phyloP scores from a whole-genome alignment of 192 early-diverging fungal genomes.

The Coemansia furcata region DNA sequence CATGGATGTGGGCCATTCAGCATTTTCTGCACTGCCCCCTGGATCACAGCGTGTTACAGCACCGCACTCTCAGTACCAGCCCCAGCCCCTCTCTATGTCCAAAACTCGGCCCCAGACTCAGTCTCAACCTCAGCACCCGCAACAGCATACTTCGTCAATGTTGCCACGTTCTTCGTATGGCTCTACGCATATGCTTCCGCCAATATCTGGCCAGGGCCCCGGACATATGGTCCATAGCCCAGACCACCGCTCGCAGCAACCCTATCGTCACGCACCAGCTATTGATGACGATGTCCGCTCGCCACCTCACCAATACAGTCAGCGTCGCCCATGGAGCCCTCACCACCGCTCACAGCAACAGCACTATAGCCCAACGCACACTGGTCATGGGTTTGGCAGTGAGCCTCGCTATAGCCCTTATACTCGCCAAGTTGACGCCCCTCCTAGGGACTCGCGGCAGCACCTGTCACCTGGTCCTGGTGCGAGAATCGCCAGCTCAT shows the following conservation, averaged over 20 bases:
- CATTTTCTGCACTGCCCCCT: neutral
- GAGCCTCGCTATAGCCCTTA: constrained; percentile 49
- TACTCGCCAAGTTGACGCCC: constrained; percentile 23
- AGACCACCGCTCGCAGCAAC: constrained; percentile 10
- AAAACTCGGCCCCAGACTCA: constrained; percentile 4
- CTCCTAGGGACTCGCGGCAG: constrained; percentile 31
- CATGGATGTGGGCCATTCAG: neutral
- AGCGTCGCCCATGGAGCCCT: constrained; percentile 50
- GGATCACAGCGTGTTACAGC: neutral
- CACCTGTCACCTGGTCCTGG: constrained; percentile 19
- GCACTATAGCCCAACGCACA: constrained; percentile 31
- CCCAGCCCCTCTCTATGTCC: neutral
- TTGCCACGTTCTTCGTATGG: constrained; percentile 6
- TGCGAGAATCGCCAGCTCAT: constrained; percentile 5
- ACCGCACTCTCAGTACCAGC: constrained; percentile 10
- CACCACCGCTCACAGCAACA: constrained; percentile 40
- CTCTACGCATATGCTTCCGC: constrained; percentile 12
- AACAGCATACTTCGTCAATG: constrained; percentile 8
- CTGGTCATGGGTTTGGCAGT: constrained; percentile 15
- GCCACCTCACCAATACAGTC: constrained; percentile 17
- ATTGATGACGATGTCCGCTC: constrained; percentile 16
- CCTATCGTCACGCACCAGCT: constrained; percentile 16
- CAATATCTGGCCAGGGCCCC: constrained; percentile 11
- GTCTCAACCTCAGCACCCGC: constrained; percentile 4
- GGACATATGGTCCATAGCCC: neutral